A percentile compares a stretch with the other conserved stretches of the same genome.
Evolutionary conservation across 345 rosid species (phyloP).

Genomic region (Melaleuca alternifolia): DNA sequence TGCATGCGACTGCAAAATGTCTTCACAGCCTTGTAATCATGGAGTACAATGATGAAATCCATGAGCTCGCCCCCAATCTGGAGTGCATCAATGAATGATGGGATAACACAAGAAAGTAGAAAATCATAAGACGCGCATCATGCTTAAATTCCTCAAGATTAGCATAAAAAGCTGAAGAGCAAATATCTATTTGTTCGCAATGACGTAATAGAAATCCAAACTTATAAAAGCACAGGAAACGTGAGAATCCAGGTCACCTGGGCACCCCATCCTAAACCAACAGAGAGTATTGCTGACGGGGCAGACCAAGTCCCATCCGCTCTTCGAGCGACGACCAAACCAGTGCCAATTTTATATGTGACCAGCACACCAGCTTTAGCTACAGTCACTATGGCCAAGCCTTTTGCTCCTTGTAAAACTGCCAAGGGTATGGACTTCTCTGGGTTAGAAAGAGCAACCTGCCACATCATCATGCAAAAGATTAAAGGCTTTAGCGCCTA

Average conservation of each 20-base stretch:
- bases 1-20: constrained; percentile 97
- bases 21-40: constrained; percentile 84
- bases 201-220: not conserved
- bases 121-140: not conserved
- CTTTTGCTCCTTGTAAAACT: constrained; percentile 69
- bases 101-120: not conserved
- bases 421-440: constrained; percentile 83
- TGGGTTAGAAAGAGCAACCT: constrained; percentile 74
- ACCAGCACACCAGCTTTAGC: constrained; percentile 82
- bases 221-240: not conserved
- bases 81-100: not conserved
- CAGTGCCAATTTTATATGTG: constrained; percentile 77
- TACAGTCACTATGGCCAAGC: constrained; percentile 83
- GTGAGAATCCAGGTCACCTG: constrained; percentile 36
- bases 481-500: not conserved
- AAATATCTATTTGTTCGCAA: not conserved
- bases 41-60: constrained; percentile 91
- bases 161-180: not conserved
- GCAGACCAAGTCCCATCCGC: constrained; percentile 97
- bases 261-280: constrained; percentile 98
- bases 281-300: constrained; percentile 77
- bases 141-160: not conserved
- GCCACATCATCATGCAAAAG: constrained; percentile 4
- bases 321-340: constrained; percentile 76
- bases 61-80: constrained; percentile 94